These are phyloP conservation scores for Penicillium sp. DNA, from an alignment of 2,329 filamentous ascomycete genomes.

Conservation along the genomic window DNA sequence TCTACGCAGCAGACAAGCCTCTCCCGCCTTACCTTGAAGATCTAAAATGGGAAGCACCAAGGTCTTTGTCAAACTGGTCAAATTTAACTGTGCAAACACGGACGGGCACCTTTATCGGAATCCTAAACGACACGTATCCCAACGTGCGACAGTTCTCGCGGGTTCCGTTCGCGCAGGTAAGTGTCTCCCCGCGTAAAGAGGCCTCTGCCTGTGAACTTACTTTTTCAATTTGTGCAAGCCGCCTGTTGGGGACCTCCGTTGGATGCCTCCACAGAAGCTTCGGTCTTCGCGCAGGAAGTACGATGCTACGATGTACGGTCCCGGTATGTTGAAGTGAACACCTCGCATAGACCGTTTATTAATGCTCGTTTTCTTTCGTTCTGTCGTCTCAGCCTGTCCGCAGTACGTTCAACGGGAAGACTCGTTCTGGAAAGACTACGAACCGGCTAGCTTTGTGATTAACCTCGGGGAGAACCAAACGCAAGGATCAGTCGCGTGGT, in stretches of 20 bases:
- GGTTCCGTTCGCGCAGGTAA: constrained; percentile 40
- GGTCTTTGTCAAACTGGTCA: constrained; percentile 19
- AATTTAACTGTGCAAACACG: constrained; percentile 17
- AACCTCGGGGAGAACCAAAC: constrained; percentile 17
- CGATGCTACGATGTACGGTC: constrained; percentile 25
- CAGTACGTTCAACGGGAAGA: constrained; percentile 31
- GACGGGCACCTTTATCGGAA: constrained; percentile 32
- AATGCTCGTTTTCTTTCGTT: neutral
- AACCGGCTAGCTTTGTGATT: constrained; percentile 16
- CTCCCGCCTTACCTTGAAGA: constrained; percentile 19
- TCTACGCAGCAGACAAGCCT: neutral
- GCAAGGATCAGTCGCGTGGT: constrained; percentile 16
- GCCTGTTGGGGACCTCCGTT: constrained; percentile 33
- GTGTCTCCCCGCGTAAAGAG: neutral
- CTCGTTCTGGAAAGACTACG: constrained; percentile 27
- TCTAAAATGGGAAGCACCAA: constrained; percentile 17
- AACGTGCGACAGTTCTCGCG: constrained; percentile 42
- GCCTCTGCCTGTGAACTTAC: neutral
- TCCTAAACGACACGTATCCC: constrained; percentile 35
- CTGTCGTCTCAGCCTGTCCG: constrained; percentile 23
- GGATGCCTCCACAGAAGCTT: constrained; percentile 32
- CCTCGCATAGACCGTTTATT: neutral
- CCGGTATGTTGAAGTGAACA: neutral
- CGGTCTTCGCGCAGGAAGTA: constrained; percentile 8
- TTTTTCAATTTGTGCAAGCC: constrained; percentile 4